phyloP scores from a whole-genome alignment of 116 monocot genomes.

The Phalaenopsis hybrid region DNA sequence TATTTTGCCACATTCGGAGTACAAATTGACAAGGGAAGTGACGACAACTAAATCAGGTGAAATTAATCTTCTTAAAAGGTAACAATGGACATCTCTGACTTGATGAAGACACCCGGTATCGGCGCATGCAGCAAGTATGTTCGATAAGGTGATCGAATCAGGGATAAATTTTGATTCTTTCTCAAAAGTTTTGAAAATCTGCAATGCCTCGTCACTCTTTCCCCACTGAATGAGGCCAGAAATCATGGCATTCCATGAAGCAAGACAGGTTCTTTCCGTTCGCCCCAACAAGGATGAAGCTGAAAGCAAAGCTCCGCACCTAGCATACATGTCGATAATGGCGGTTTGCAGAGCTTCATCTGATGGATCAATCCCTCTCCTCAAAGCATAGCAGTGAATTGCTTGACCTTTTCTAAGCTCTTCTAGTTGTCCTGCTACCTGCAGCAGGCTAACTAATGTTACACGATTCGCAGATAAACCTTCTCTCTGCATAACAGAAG shows the following conservation, averaged over 20 bases:
- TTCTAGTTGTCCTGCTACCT: conserved; percentile 24
- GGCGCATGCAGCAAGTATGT: conserved; percentile 45
- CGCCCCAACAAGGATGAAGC: conserved; percentile 19
- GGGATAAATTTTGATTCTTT: conserved; percentile 26
- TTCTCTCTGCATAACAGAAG: conserved; percentile 24
- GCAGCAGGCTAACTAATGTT: conserved; percentile 43
- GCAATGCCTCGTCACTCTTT: conserved; percentile 27
- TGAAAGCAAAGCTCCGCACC: conserved; percentile 15
- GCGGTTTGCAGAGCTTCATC: conserved; percentile 45
- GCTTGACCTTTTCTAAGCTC: conserved; percentile 31
- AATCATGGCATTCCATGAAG: conserved; percentile 49
- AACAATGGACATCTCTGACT: conserved; percentile 39
- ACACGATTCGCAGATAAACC: conserved; percentile 37
- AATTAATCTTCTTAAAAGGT: conserved; percentile 36
- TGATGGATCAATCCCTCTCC: conserved; percentile 24
- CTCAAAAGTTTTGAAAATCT: conserved; percentile 19
- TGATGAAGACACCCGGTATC: conserved; percentile 17
- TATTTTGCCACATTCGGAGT: conserved; percentile 25
- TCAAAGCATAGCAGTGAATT: conserved; percentile 39
- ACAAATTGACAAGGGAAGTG: conserved; percentile 48
- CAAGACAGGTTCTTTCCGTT: conserved; percentile 15
- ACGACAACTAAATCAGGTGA: conserved; percentile 39
- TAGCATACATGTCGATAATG: conserved; percentile 40
- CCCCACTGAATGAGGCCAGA: conserved; percentile 24
- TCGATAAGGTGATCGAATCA: conserved; percentile 56